Percentiles rank a stretch among this genome's conserved stretches.
Conservation (phyloP, 2,329 filamentous ascomycete species). For the Apiospora sp. region DNA sequence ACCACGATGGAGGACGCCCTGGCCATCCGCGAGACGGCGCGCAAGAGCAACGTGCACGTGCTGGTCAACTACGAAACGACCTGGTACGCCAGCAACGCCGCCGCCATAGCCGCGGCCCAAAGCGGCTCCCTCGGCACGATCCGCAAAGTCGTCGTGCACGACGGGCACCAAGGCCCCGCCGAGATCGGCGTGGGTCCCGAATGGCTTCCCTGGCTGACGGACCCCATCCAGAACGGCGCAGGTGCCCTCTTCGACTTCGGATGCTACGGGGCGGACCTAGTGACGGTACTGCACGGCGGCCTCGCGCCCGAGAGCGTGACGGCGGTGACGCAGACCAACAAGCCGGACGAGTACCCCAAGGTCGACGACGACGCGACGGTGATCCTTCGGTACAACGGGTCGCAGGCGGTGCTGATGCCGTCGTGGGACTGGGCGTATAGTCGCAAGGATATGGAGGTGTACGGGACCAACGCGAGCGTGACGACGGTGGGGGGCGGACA, state of each 20-base stretch:
- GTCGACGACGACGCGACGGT: background rate
- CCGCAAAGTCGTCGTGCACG: constrained; percentile 9
- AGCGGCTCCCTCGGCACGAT: background rate
- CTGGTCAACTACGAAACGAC: background rate
- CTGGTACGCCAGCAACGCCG: constrained; percentile 5
- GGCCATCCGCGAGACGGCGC: background rate
- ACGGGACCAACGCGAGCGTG: constrained; percentile 11
- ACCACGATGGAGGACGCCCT: background rate
- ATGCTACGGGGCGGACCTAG: background rate
- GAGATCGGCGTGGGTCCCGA: constrained; percentile 9
- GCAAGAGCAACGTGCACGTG: background rate
- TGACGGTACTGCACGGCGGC: background rate
- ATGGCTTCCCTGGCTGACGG: background rate
- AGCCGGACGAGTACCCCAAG: background rate
- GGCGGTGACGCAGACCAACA: background rate
- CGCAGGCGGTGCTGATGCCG: constrained; percentile 3
- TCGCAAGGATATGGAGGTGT: background rate
- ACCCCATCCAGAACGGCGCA: background rate
- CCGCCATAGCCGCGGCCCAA: background rate
- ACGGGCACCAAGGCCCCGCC: background rate
- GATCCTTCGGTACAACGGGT: background rate
- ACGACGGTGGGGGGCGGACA: background rate
- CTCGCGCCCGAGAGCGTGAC: background rate
- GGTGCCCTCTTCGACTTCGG: background rate
- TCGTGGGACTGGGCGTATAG: background rate